Evolutionary conservation across 495 filamentous ascomycete species (phyloP), one percentile per base, ranked within the genome.

Genomic region (Podospora tetraspora): DNA sequence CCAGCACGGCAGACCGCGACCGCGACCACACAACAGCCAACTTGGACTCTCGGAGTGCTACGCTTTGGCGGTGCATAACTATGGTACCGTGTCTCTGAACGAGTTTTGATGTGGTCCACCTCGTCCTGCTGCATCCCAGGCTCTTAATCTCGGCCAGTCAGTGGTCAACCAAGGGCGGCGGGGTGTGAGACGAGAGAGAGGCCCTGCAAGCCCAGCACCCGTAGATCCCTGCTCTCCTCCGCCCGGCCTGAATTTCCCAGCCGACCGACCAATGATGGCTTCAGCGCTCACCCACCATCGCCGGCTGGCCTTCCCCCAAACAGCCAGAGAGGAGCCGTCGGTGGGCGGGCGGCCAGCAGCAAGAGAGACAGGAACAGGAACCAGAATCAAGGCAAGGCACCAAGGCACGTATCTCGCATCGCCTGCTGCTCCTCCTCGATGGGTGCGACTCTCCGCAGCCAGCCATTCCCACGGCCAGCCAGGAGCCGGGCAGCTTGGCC

Each of bases 211-310:
- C 71, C 60, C 43, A 73, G 73, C 62, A 70, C 68, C 71, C 70
- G 74, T 71, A 69, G 70, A 76, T 76, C 76, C 76, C 70, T 78
- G 76, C 69, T 68, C 62, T 73, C 71, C 62, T 74, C 70, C 74
- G 71, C 62, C 75, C 72, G 74, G 73, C 73, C 70, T 75, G 74
- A 78, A 75, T 76, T 72, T 76, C 76, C 71, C 70, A 77, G 72
- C 74, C 76, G 75, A 79, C 72, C 68, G 43, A 70, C 67, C 68
- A 76, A 68, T 76, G 73, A 74, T 71, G 71, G 72, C 72, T 68
- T 73, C 67, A 69, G 62, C 60, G 67, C 69, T 71, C 72, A 66
- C 69, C 70, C 75, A 73, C 73, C 76, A 70, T 68, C 62, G 59
- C 61, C 63, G 29, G 32, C 58, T 57, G 32, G 52, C 64, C 67